Percentiles rank a stretch among this genome's conserved stretches.
These are phyloP conservation scores for Camellia granthamiana DNA, from an alignment of 148 eudicot genomes.

Conservation along the genomic window DNA sequence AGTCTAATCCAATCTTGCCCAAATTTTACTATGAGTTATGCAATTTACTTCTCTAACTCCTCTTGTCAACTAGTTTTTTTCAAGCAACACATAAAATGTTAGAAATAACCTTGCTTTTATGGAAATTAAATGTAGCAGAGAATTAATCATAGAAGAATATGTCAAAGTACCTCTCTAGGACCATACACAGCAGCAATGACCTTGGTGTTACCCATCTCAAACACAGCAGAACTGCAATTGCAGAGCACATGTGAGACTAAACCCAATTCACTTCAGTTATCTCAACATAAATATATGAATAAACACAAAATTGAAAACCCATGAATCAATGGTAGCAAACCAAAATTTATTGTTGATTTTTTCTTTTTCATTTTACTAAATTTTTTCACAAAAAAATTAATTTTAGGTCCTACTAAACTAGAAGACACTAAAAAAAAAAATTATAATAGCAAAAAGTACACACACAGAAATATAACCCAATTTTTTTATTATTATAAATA, in stretches of 20 bases:
- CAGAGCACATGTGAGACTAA: conserved; percentile 2
- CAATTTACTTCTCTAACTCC: too few species aligned
- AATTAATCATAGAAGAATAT: not conserved
- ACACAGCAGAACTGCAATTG: conserved; percentile 72
- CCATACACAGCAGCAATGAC: conserved; percentile 97
- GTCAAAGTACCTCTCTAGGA: conserved; percentile 78
- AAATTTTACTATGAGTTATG: not conserved
- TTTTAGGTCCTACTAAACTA: too few species aligned
- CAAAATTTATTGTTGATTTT: too few species aligned
- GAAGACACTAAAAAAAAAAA: too few species aligned
- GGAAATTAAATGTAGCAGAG: not conserved
- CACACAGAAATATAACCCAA: too few species aligned
- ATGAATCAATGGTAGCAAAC: not conserved
- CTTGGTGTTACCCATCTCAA: conserved; percentile 97
- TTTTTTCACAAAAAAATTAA: too few species aligned
- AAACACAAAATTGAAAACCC: not conserved
- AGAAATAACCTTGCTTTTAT: not conserved
- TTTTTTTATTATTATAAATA: too few species aligned
- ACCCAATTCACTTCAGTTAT: not conserved
- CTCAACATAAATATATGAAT: not conserved
- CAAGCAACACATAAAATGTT: not conserved
- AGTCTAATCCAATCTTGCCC: too few species aligned
- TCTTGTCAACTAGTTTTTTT: not conserved
- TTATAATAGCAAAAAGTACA: too few species aligned
- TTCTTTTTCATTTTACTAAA: too few species aligned